Evolutionary conservation across 345 rosid genomes (phyloP).

Genomic region (Heritiera fomes): DNA sequence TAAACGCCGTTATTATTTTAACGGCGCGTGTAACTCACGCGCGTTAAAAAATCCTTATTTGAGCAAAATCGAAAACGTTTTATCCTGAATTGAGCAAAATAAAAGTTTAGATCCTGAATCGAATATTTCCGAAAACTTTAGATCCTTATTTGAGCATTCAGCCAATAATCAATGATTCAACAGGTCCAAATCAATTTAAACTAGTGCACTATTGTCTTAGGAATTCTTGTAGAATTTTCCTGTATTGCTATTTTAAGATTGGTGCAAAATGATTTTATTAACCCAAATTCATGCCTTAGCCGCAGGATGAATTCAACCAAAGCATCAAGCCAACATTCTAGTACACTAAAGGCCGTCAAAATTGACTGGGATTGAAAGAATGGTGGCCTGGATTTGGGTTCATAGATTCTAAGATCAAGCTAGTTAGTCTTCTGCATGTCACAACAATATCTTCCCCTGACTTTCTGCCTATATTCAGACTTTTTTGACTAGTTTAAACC

Average conservation of each 20-base stretch:
- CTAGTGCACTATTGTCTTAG: not conserved
- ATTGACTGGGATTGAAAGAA: constrained; percentile 1
- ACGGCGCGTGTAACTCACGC: too few species aligned
- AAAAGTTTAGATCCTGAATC: too few species aligned
- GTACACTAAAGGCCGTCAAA: not conserved
- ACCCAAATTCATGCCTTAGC: not conserved
- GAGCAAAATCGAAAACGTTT: too few species aligned
- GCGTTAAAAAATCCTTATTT: too few species aligned
- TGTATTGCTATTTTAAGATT: not conserved
- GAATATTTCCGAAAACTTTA: too few species aligned
- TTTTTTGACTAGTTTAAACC: not conserved
- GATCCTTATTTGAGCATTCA: too few species aligned
- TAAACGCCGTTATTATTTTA: too few species aligned
- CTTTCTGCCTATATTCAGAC: not conserved
- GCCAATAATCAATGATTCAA: not conserved
- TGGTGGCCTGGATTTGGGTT: not conserved
- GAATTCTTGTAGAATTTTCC: not conserved
- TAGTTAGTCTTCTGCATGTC: not conserved
- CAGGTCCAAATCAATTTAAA: not conserved
- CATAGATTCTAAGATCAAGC: not conserved
- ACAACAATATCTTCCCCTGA: not conserved
- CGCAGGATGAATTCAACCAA: not conserved
- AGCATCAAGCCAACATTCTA: not conserved
- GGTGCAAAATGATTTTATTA: not conserved
- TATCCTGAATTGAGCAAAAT: too few species aligned